Percentiles rank a stretch among this genome's conserved stretches.
phyloP scores from a whole-genome alignment of 768 basidiomycete species.

The Kwoniella dejecticola region DNA sequence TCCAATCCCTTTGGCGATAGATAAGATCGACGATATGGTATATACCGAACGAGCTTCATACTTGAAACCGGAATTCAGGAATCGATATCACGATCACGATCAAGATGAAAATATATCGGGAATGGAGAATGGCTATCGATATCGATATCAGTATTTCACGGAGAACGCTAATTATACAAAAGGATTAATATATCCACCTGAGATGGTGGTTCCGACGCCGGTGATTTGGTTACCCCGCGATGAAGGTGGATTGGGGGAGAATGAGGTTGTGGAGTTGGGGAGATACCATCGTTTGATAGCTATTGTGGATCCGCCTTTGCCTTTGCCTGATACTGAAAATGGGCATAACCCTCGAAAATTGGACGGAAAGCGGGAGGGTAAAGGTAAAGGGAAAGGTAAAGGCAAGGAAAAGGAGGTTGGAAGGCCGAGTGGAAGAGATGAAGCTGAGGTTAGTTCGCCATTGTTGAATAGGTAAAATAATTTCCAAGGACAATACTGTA shows the following conservation, averaged over 20 bases:
- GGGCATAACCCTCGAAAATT: neutral
- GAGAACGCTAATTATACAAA: conserved; percentile 78
- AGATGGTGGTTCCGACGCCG: conserved; percentile 73
- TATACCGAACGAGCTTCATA: conserved; percentile 65
- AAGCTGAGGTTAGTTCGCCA: neutral
- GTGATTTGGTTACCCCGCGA: conserved; percentile 86
- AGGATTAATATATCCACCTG: conserved; percentile 77
- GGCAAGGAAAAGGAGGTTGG: neutral
- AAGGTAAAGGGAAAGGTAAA: neutral
- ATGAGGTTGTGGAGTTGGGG: conserved; percentile 74
- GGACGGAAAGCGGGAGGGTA: neutral
- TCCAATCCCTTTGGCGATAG: conserved; percentile 62
- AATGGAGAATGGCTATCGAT: too few relatives aligned
- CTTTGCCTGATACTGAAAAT: too few relatives aligned
- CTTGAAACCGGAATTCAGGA: conserved; percentile 18
- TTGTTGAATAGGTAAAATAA: neutral
- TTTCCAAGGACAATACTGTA: neutral
- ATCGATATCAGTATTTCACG: conserved; percentile 67
- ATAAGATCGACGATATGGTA: conserved; percentile 76
- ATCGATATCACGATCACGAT: too few relatives aligned
- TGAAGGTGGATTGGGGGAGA: conserved; percentile 67
- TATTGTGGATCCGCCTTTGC: conserved; percentile 58
- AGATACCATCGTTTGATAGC: conserved; percentile 72
- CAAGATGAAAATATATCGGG: too few relatives aligned
- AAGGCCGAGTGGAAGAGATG: neutral